These are phyloP conservation scores for Hypoxylon subgilvum DNA, from an alignment of 495 filamentous ascomycete species.

Conservation along the genomic window DNA sequence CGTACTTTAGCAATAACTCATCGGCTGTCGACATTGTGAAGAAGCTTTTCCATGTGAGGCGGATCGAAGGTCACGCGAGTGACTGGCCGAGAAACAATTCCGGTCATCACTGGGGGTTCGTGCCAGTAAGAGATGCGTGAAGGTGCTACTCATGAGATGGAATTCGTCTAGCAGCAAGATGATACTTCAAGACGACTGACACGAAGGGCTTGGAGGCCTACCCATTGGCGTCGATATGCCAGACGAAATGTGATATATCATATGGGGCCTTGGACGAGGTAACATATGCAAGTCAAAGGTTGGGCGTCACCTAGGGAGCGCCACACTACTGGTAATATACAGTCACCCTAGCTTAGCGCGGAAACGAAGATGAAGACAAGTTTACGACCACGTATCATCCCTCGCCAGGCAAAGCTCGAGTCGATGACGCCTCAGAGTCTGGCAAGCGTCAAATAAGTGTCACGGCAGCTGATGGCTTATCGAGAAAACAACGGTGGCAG, in stretches of 20 bases:
- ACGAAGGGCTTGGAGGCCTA: background rate
- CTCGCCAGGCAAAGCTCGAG: conserved; percentile 5
- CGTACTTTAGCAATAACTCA: conserved; percentile 24
- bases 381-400: no score
- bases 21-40: conserved; percentile 29
- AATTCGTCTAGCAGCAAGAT: background rate
- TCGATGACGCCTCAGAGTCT: conserved; percentile 1
- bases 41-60: background rate
- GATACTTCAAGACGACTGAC: background rate
- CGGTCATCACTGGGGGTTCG: conserved; percentile 8
- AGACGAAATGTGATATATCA: background rate
- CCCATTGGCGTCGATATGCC: background rate
- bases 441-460: background rate
- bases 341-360: background rate
- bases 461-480: background rate
- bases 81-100: conserved; percentile 6
- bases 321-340: background rate
- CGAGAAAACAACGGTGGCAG: conserved; percentile 6
- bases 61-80: conserved; percentile 5
- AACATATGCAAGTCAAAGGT: conserved; percentile 5
- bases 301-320: background rate
- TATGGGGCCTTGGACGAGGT: background rate
- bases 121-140: background rate
- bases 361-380: conserved; percentile 1
- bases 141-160: background rate